phyloP scores from a whole-genome alignment of 1,139 yeast species.

The Lizanozyma gosingica region DNA sequence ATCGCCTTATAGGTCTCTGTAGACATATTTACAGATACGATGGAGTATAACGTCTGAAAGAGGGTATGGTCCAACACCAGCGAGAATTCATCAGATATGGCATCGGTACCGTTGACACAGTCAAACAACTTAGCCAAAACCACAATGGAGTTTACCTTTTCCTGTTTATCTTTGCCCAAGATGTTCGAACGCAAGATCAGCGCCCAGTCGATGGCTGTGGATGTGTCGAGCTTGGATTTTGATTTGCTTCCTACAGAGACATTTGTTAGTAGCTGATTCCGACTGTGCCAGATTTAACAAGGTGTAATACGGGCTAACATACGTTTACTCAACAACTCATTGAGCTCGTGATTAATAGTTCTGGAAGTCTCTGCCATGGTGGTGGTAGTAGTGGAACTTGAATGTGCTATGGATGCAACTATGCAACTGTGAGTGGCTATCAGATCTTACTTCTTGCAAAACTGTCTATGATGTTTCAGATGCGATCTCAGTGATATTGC shows the following conservation, averaged over 20 bases:
- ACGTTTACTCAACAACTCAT: slow-evolving; percentile 35
- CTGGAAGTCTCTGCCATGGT: slow-evolving; percentile 30
- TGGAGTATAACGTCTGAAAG: slow-evolving; percentile 34
- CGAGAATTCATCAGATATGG: slow-evolving; percentile 30
- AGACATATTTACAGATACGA: slow-evolving; percentile 36
- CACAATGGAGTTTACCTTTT: slow-evolving; percentile 44
- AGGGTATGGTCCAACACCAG: slow-evolving; percentile 32
- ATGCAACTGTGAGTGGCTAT: too few relatives aligned
- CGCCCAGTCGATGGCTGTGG: slow-evolving; percentile 30
- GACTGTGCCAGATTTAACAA: not conserved
- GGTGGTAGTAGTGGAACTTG: too few relatives aligned
- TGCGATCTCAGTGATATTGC: too few relatives aligned
- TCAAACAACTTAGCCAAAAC: slow-evolving; percentile 46
- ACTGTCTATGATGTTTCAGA: too few relatives aligned
- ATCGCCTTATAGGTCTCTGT: slow-evolving; percentile 44
- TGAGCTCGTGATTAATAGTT: slow-evolving; percentile 37
- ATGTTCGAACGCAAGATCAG: slow-evolving; percentile 28
- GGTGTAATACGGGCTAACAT: slow-evolving; percentile 8
- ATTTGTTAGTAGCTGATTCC: not conserved
- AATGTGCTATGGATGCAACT: too few relatives aligned
- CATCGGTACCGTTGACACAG: slow-evolving; percentile 30
- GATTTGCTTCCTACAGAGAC: slow-evolving; percentile 15
- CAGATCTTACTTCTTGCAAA: too few relatives aligned
- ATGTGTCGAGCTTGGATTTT: slow-evolving; percentile 25
- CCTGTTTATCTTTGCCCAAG: slow-evolving; percentile 41